Evolutionary conservation across 306 rosid species (phyloP), one percentile per base, ranked within the genome.

Genomic region (Parietaria judaica): DNA sequence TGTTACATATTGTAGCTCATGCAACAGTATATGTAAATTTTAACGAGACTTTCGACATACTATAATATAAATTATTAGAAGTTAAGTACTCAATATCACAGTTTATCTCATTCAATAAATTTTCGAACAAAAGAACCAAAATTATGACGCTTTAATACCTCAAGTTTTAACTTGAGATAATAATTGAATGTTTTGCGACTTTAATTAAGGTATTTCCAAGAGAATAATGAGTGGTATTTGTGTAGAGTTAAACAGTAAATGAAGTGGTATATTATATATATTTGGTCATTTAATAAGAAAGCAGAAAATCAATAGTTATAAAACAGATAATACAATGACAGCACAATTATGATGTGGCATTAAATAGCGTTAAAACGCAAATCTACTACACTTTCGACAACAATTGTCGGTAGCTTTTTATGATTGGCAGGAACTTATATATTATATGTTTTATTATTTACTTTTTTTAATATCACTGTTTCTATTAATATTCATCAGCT

Each of bases 391-490:
- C 55, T 62, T 62, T 62, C 44, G 66, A 62, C 66, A 48, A 62
- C 47, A 46, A 62, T 31, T 48, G 66, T 62, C 66, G 66, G 66
- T 48, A 47, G 66, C 66, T 60, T 60, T 60, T 60, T 60, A 60
- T 60, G 64, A 60, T 60, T 60, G 51, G 51, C 52, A 44, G 50
- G 9, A 60, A 60, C 23, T 16, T 51, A 60, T 60, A 60, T 44
- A 44, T 31, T 23, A 13, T 46, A 1, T 3, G 7, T 15, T 48
- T 11, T 41, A 3, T 43, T 60, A 59, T 39, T 43, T 58, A 36
- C 6, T 9, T 14, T 49, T 49, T 4, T 10, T 49, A 7, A 49
- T 41, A 5, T 5, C 9, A 41, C 6, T 41, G 9, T 3, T 41
- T 41, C 45, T 41, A 5, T 56, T 56, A 36, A 12, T 11, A n/a